Evolutionary conservation across 2,329 filamentous ascomycete species (phyloP).

Genomic region (Chaetothyriales sp.): DNA sequence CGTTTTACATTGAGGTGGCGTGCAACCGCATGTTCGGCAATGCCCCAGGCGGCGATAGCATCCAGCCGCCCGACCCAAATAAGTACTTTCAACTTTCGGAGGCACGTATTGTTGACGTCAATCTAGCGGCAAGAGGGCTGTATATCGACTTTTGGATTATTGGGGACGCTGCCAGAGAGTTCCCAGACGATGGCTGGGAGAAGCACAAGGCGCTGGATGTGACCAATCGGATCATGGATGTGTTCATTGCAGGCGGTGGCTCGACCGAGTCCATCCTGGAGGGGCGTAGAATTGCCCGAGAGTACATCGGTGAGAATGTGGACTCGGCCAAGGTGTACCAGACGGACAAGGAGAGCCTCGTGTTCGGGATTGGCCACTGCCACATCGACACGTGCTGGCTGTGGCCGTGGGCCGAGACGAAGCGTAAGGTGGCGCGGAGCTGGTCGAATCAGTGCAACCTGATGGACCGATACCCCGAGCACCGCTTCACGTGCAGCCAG

Average conservation of each 20-base stretch:
- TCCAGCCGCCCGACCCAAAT: slow-evolving; percentile 79
- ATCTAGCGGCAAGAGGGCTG: slow-evolving; percentile 68
- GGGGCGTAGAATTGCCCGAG: slow-evolving; percentile 67
- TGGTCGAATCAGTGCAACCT: slow-evolving; percentile 96
- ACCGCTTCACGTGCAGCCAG: slow-evolving; percentile 82
- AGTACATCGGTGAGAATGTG: slow-evolving; percentile 68
- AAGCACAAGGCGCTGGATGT: slow-evolving; percentile 73
- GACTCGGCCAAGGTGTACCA: slow-evolving; percentile 78
- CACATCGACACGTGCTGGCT: slow-evolving; percentile 98
- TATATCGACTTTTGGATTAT: slow-evolving; percentile 96
- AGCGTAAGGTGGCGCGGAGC: slow-evolving; percentile 85
- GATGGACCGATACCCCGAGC: slow-evolving; percentile 88
- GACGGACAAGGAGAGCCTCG: slow-evolving; percentile 56
- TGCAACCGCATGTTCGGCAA: slow-evolving; percentile 99
- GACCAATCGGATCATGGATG: slow-evolving; percentile 77
- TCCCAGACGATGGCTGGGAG: slow-evolving; percentile 76
- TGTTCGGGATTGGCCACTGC: slow-evolving; percentile 86
- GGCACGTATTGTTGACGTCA: slow-evolving; percentile 80
- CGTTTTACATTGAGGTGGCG: slow-evolving; percentile 94
- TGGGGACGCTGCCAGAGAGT: slow-evolving; percentile 78
- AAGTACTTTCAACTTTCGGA: slow-evolving; percentile 61
- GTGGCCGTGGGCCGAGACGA: slow-evolving; percentile 96
- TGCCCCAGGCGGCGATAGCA: slow-evolving; percentile 66
- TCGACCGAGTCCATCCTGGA: slow-evolving; percentile 61
- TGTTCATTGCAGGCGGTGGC: slow-evolving; percentile 66